Base-by-base conservation (phyloP, 352 stramenopile genomes). In the Pythium phragmitis region DNA sequence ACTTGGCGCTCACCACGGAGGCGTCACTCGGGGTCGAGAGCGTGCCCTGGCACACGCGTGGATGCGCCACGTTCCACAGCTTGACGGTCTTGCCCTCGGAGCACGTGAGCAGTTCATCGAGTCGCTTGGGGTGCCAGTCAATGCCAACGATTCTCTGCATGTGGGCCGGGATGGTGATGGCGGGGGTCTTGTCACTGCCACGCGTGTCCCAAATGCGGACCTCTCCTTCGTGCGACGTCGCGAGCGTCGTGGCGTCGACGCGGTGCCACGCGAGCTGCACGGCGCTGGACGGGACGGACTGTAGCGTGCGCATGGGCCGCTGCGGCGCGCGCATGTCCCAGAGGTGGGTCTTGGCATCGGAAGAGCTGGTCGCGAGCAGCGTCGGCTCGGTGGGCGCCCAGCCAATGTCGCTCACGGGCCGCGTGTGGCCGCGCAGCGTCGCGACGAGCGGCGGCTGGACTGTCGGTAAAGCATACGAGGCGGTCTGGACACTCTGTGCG, bases 81-180 rank as follows among this genome's bases (percentile, higher is more conserved):
- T 92, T 92, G 61, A 95, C 84, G 3, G 75, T 91, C 70, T 90
- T 89, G 67, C 93, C 86, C 47, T 93, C 86, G 0, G 87, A 91
- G 64, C 85, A 94, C 57, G 87, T 95, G n/a, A 94, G 69, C 28
- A 95, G 70, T 57, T 95, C 84, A 33, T 93, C 77, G 73, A 79
- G 74, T 13, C 80, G 80, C 65, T 79, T 75, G 12, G 85, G 85
- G 63, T 92, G 85, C 87, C 87, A 95, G 63, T 93, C 85, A 7
- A 95, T 64, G 3, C 78, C 82, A 55, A 88, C 85, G 69, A 95
- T 91, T 63, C 88, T 89, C 46, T 95, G 86, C 80, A 91, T 89
- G 60, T 92, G 86, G 19, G 84, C 86, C 0, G 80, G 89, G 63
- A 95, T 90, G 30, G 80, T 65, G 41, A 76, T 79, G 13, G 73